Base-by-base conservation (phyloP, 179 eudicot genomes). In the Sideroxylon spinosum region DNA sequence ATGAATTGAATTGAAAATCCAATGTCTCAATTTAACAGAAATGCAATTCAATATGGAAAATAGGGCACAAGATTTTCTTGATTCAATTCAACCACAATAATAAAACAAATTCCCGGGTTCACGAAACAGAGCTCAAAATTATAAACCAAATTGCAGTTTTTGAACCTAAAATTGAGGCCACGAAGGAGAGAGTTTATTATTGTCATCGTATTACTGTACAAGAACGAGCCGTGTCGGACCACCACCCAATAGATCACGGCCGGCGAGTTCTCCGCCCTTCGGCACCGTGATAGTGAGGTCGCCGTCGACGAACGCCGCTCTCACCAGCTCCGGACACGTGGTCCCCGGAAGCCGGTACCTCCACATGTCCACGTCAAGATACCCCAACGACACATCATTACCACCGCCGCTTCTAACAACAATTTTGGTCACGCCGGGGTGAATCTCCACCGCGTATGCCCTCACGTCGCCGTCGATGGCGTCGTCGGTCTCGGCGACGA, bases 361-460 rank as follows among this genome's bases (percentile, higher is more conserved):
- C 97, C 97, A 92, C 66, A 84, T 80, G 76, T 89, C 93, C 1
- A 92, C 73, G 83, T 78, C 88, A 32, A 90, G 65, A 67, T 81
- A 82, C 28, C 81, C 78, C 77, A 83, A 20, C 61, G 75, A 57
- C 60, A 81, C 74, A n/a, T 57, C 84, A 1, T 68, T 32, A 16
- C 88, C 74, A n/a, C 72, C 80, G 2, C 83, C 84, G 19, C 59
- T 71, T 26, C 93, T 76, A 5, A 92, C 87, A 61, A 91, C 91
- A 78, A 92, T 80, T 84, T 92, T 92, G 23, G 88, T 86, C 13
- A 92, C 91, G 20, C 95, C 97, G 0, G 95, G 95, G 67, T 87
- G 81, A 68, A 92, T 89, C 87, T 92, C 90, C 61, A 92, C 84
- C 19, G 91, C 85, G 50, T 85, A 87, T 13, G 89, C 91, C 82